Evolutionary conservation across 139 green algal species (phyloP), one percentile per base, ranked within the genome.

Genomic region (Micractinium conductrix): DNA sequence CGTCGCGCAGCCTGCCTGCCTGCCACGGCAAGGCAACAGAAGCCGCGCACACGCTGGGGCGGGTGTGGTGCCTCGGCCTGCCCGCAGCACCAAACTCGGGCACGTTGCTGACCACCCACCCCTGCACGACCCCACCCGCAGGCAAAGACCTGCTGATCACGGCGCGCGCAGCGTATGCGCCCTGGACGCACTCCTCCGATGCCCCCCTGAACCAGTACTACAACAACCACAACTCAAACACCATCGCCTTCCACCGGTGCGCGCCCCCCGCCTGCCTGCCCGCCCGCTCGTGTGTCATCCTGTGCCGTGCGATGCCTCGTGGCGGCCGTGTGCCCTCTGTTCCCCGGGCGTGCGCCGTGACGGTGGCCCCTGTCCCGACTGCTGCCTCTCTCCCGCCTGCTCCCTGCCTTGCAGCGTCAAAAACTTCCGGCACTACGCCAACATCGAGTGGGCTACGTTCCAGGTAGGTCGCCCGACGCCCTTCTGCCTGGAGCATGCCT

Each of bases 181-280:
- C 83, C 28, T 79, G 83, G 63, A n/a, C 78, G 2, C 21, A 16
- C 21, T 48, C 74, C 40, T 12, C 40, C 24, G 65, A 83, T 16
- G 78, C 65, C 1, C 37, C 65, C 5, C 67, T 80, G 1, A 65
- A 80, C 48, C 28, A 22, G 0, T 79, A 83, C 38, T 85, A 81
- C 78, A 82, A 86, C 79, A 88, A 85, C 69, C 84, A 85, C 79
- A 85, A 86, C 71, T 85, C 78, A 33, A 88, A 88, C 43, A 44
- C 85, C 35, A 76, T 88, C 43, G 63, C 78, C 50, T 85, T 88
- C 78, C 84, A 88, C 58, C 72, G 84, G 38, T 60, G 83, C 3
- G 37, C 9, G 35, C 21, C 45, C 35, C 78, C 78, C 69, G 48
- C 65, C 1, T 17, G 40, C 4, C 48, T 63, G 35, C 53, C 78